phyloP scores from a whole-genome alignment of 1,284 basidiomycete genomes.

The Ceratobasidium sp. region DNA sequence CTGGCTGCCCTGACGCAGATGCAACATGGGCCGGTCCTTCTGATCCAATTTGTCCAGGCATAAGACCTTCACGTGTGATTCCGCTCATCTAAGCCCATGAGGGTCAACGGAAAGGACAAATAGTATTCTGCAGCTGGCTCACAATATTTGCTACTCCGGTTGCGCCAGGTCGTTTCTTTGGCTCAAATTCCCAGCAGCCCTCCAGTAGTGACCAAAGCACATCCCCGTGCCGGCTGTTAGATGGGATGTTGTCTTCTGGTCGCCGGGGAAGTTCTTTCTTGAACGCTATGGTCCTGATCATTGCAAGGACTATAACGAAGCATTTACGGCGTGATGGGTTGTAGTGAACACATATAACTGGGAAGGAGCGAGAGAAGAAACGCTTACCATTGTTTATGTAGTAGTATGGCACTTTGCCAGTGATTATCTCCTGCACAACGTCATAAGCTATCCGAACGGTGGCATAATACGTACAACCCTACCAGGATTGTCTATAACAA shows the following conservation, averaged over 20 bases:
- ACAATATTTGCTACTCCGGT: not conserved
- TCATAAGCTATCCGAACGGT: not conserved
- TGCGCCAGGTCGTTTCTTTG: not conserved
- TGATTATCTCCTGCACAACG: not conserved
- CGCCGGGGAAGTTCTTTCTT: not conserved
- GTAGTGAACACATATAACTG: not conserved
- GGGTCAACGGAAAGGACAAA: too few species aligned
- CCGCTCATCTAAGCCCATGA: not conserved
- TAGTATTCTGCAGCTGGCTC: too few species aligned
- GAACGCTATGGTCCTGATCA: not conserved
- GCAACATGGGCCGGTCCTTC: too few species aligned
- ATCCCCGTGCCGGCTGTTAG: not conserved
- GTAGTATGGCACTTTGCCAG: conserved; percentile 8
- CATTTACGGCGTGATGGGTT: too few species aligned
- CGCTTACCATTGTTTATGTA: not conserved
- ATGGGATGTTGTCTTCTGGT: not conserved
- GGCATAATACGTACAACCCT: not conserved
- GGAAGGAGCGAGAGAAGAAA: too few species aligned
- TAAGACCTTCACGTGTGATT: not conserved
- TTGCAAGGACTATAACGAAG: not conserved
- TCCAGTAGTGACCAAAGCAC: conserved; percentile 1
- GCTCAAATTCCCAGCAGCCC: not conserved
- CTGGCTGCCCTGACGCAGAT: too few species aligned
- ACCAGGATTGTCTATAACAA: conserved; percentile 18
- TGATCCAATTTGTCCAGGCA: too few species aligned